Percentiles rank a stretch among this genome's conserved stretches.
These are phyloP conservation scores for Samsoniella hepiali DNA, from an alignment of 2,329 filamentous ascomycete species.

Conservation along the genomic window DNA sequence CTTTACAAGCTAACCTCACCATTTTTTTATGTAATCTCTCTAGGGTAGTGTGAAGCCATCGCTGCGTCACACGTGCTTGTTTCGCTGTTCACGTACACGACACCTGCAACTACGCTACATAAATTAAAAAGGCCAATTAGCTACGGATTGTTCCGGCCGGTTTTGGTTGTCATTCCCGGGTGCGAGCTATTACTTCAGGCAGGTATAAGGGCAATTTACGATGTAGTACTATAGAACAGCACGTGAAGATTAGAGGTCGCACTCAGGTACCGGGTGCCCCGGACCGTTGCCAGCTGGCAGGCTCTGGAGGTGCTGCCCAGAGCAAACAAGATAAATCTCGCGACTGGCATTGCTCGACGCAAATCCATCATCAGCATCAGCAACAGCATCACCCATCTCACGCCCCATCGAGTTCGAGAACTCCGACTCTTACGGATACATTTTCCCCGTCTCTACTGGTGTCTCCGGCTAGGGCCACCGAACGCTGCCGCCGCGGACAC, in stretches of 20 bases:
- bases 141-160: too few species aligned
- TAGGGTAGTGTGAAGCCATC: neutral
- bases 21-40: neutral
- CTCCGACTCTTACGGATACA: neutral
- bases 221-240: neutral
- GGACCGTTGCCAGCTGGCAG: neutral
- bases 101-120: too few species aligned
- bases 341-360: neutral
- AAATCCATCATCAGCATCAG: neutral
- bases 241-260: neutral
- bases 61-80: too few species aligned
- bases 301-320: neutral
- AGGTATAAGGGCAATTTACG: too few species aligned
- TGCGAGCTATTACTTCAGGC: neutral
- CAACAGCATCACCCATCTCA: neutral
- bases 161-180: too few species aligned
- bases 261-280: neutral
- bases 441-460: neutral
- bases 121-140: too few species aligned
- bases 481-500: neutral
- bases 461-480: neutral
- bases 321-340: neutral
- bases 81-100: too few species aligned
- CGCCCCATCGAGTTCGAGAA: neutral
- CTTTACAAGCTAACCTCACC: neutral